Conservation (phyloP, 139 green algal genomes). For the Pseudopediastrum boryanum region DNA sequence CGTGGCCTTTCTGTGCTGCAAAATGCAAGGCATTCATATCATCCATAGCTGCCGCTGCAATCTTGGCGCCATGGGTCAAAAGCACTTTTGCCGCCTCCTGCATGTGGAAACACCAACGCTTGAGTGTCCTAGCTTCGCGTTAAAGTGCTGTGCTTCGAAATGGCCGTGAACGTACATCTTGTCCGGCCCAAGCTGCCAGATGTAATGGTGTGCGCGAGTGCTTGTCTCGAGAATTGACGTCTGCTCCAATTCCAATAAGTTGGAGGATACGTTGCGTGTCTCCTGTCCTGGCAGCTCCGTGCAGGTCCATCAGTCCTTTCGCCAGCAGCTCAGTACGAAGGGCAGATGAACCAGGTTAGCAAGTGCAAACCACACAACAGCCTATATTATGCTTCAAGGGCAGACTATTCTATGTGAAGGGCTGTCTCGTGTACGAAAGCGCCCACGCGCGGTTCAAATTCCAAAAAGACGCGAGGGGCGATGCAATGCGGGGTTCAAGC, state of each 20-base stretch:
- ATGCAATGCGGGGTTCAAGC: no score
- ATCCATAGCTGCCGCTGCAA: constrained; percentile 55
- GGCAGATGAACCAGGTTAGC: no score
- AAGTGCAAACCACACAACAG: no score
- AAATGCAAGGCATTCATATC: constrained; percentile 84
- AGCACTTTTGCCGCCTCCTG: constrained; percentile 69
- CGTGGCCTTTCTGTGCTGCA: constrained; percentile 70
- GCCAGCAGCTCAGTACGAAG: no score
- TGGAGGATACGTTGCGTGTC: constrained; percentile 42
- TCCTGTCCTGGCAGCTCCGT: constrained; percentile 56
- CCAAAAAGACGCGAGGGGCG: no score
- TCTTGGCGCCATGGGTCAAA: constrained; percentile 53
- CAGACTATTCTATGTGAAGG: no score
- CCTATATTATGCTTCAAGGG: no score
- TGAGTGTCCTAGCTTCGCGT: no score
- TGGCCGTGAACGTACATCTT: constrained; percentile 43
- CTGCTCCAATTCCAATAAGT: constrained; percentile 37
- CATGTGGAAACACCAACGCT: no score
- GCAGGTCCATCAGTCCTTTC: constrained; percentile 35
- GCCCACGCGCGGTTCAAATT: no score
- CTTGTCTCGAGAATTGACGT: constrained; percentile 57
- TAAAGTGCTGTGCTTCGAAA: background rate
- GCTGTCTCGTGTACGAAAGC: no score
- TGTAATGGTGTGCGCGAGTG: constrained; percentile 71
- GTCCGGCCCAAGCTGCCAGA: constrained; percentile 79